Evolutionary conservation across 106 monocot genomes (phyloP), one percentile per base, ranked within the genome.

Genomic region (Apostasia shenzhenica): DNA sequence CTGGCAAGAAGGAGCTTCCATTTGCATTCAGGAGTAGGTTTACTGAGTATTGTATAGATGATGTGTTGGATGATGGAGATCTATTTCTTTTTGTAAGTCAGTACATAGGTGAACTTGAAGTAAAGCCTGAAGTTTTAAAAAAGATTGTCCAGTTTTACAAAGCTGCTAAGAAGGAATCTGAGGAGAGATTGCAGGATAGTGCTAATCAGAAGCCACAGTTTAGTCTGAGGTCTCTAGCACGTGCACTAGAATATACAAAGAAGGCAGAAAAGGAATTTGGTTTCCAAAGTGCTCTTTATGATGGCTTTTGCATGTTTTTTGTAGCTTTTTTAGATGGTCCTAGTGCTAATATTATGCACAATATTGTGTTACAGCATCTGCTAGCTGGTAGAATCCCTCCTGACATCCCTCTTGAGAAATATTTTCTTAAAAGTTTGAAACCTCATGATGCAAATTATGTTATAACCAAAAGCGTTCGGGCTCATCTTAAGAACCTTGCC

Each of bases 291-390:
- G 86, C 97, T 12, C 76, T 97, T 63, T 97, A 86, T 83, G 97
- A 97, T 87, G 97, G 97, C 0, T 92, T 97, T 76, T 89, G 78
- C 60, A 89, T 97, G 92, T 97, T 97, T 59, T 97, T 97, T 78
- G 75, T 92, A 64, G 92, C 89, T 72, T 75, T 81, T 71, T 68
- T 97, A 57, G 97, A 97, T 79, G 68, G 74, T 38, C 69, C 86
- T 37, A 92, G 97, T 80, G 81, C 82, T 37, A 79, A 77, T 73
- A 78, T 92, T 38, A 92, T 97, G 87, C 73, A 78, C 46, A 74
- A 80, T 8, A 74, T 87, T 78, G 87, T 97, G 68, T 45, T 73
- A 11, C 73, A 68, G 2, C 8, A 67, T 6, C 72, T 97, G 60
- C 41, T 83, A 5, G 56, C 45, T 72, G 84, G 77, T 41, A 75